Evolutionary conservation across 306 rosid genomes (phyloP).

Genomic region (Sphenostylis stenocarpa): DNA sequence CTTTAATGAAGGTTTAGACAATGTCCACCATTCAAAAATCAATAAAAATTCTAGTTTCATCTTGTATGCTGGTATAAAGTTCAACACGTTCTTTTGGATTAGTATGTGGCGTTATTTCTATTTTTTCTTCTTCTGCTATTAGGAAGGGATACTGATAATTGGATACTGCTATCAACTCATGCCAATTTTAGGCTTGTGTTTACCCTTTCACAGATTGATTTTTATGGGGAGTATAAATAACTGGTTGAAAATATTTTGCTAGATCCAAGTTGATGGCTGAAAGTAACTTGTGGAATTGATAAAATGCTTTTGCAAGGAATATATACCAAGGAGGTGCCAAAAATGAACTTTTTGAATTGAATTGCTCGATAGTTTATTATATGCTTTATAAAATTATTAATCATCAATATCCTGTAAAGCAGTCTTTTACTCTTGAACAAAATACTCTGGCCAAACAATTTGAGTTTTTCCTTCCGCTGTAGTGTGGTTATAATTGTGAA

Average conservation of each 20-base stretch:
- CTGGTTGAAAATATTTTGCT: background rate
- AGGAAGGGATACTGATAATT: background rate
- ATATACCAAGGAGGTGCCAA: background rate
- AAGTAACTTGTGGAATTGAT: background rate
- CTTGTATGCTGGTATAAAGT: background rate
- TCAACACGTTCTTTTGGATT: background rate
- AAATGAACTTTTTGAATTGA: background rate
- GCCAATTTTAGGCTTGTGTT: background rate
- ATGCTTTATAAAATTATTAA: background rate
- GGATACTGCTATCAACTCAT: background rate
- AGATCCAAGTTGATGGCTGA: slow-evolving; percentile 15
- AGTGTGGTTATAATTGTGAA: slow-evolving; percentile 14
- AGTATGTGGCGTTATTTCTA: background rate
- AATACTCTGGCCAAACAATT: slow-evolving; percentile 4
- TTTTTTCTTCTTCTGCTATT: background rate
- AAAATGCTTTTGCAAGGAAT: background rate
- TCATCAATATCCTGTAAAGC: background rate
- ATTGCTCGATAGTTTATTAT: background rate
- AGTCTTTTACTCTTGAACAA: background rate
- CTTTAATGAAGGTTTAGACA: background rate
- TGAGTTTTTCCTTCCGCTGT: background rate
- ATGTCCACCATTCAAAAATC: slow-evolving; percentile 3
- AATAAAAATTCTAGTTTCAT: background rate
- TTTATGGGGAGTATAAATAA: background rate
- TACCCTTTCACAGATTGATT: background rate